Evolutionary conservation across 768 basidiomycete species (phyloP).

Genomic region (Boletus tylopilopsis): DNA sequence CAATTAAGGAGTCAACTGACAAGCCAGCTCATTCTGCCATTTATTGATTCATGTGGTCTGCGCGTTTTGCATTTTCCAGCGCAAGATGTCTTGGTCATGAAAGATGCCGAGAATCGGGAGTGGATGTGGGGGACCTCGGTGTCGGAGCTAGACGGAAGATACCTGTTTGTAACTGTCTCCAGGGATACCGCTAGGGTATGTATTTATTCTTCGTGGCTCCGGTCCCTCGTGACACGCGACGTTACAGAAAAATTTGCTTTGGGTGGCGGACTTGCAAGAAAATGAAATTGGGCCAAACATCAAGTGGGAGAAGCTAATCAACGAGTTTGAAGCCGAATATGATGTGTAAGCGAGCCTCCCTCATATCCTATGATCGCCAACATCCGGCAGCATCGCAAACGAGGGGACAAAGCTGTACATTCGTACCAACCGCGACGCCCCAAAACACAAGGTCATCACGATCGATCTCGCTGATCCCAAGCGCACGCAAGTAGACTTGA

Average conservation of each 20-base stretch:
- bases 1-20: slow-evolving; percentile 6
- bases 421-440: slow-evolving; percentile 61
- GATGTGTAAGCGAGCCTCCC: slow-evolving; percentile 44
- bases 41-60: neutral
- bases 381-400: slow-evolving; percentile 51
- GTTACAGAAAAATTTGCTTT: slow-evolving; percentile 66
- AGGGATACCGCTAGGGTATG: slow-evolving; percentile 64
- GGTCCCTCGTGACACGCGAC: neutral
- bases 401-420: slow-evolving; percentile 61
- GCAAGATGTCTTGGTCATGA: slow-evolving; percentile 63
- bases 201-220: neutral
- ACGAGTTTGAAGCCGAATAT: slow-evolving; percentile 68
- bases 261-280: slow-evolving; percentile 64
- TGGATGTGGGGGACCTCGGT: slow-evolving; percentile 59
- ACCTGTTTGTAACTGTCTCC: slow-evolving; percentile 49
- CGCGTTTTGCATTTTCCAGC: slow-evolving; percentile 37
- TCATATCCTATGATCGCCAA: neutral
- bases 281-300: slow-evolving; percentile 60
- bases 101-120: slow-evolving; percentile 60
- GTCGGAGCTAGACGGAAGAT: slow-evolving; percentile 62
- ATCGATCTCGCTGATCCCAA: slow-evolving; percentile 53
- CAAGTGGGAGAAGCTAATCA: slow-evolving; percentile 67
- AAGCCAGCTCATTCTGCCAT: neutral
- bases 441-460: slow-evolving; percentile 62
- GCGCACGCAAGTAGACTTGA: slow-evolving; percentile 51